phyloP scores from a whole-genome alignment of 2,329 filamentous ascomycete species.

The Colletotrichum acutatum region DNA sequence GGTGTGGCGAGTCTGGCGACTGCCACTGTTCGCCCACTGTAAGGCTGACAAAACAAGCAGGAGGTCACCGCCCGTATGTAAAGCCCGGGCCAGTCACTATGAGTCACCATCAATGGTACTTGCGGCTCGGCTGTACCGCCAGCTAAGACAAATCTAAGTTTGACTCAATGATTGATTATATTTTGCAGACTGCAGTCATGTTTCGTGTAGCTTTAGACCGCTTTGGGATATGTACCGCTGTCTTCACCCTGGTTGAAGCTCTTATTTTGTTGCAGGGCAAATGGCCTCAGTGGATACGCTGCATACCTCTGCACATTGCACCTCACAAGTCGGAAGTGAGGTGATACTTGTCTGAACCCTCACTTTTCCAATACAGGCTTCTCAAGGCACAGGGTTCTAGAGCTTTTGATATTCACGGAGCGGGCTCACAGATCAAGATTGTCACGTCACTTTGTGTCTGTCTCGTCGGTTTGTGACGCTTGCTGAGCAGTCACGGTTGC shows the following conservation, averaged over 20 bases:
- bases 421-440: background rate
- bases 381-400: background rate
- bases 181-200: constrained; percentile 1
- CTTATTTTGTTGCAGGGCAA: background rate
- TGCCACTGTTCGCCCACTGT: constrained; percentile 13
- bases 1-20: constrained; percentile 18
- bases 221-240: background rate
- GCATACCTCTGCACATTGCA: background rate
- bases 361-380: background rate
- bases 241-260: background rate
- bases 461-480: too few relatives aligned
- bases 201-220: background rate
- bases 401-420: background rate
- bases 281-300: background rate
- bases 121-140: background rate
- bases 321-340: background rate
- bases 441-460: too few relatives aligned
- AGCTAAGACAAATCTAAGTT: background rate
- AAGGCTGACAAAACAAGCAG: constrained; percentile 33
- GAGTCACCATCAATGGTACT: constrained; percentile 26
- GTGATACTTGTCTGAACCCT: background rate
- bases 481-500: too few relatives aligned
- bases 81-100: constrained; percentile 26
- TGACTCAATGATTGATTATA: constrained; percentile 18
- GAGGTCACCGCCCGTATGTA: background rate